Evolutionary conservation across 1,284 basidiomycete genomes (phyloP), one percentile per base, ranked within the genome.

Genomic region (Neonothopanus nambi): DNA sequence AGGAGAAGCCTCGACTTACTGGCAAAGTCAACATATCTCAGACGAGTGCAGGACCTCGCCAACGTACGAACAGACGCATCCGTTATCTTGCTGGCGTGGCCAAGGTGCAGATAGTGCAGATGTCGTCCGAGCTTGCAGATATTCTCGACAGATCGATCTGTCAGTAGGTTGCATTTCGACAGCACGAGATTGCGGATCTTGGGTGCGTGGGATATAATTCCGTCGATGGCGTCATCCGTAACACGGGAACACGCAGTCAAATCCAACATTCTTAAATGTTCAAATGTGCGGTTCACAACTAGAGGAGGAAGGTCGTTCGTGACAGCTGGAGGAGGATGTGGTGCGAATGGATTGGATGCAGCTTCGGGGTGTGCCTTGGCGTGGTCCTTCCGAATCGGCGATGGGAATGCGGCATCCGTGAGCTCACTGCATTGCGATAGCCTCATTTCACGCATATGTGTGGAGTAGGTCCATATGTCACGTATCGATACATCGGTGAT

Each of bases 11-110:
- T 33, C 13, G 30, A 82, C 89, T 68, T 58, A 95, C 95, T 96
- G 4, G 97, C 97, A 59, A 99, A 85, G 69, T 99, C 97, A 56
- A 99, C 87, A 68, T 99, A 99, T 61, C 97, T 80, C 54, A 99
- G 70, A n/a, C 97, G 80, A 0, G 93, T 95, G 70, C 97, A 99
- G 20, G 84, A 82, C 38, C 92, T 79, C 3, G 94, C 95, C 15
- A 99, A 76, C 8, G 82, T 81, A 49, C 86, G 87, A 36, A 99
- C 89, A 6, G 91, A 93, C 23, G 82, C 81, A 67, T 99, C 97
- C 2, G 95, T 97, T 60, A 99, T 93, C 62, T 85, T 87, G 59
- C 70, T 72, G 5, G 93, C 89, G 73, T 99, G 97, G 1, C 95
- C 97, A 12, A 99, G 79, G 69, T 99, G 97, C 37, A 99, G 79